Conservation (phyloP, 768 basidiomycete genomes). For the Thelephora aurantiotincta region DNA sequence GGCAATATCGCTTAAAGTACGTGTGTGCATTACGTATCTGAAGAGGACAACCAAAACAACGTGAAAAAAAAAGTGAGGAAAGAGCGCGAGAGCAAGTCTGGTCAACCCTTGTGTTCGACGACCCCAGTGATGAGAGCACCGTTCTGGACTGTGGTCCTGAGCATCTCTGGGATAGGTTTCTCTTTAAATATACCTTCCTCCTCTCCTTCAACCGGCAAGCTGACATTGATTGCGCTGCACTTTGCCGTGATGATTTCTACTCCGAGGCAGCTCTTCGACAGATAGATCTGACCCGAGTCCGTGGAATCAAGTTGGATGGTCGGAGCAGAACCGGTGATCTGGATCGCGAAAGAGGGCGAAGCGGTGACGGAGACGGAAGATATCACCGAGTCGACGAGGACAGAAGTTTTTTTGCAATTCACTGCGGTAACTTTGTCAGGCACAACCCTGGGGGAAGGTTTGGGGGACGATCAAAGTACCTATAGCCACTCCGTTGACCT, state of each 20-base stretch:
- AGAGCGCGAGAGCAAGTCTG: background rate
- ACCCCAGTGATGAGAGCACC: constrained; percentile 83
- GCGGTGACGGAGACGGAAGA: constrained; percentile 79
- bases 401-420: constrained; percentile 75
- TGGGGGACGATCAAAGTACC: constrained; percentile 28
- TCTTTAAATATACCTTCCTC: constrained; percentile 90
- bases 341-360: constrained; percentile 86
- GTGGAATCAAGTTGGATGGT: constrained; percentile 91
- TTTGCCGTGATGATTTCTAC: constrained; percentile 90
- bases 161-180: constrained; percentile 88
- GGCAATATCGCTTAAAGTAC: too few species aligned
- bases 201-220: constrained; percentile 71
- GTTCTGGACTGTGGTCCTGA: constrained; percentile 66
- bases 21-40: too few species aligned
- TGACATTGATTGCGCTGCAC: constrained; percentile 86
- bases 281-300: constrained; percentile 89
- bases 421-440: background rate
- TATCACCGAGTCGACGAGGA: constrained; percentile 88
- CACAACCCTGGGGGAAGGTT: background rate
- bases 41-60: too few species aligned
- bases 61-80: too few species aligned
- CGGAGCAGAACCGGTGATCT: constrained; percentile 81
- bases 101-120: constrained; percentile 68
- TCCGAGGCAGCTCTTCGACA: constrained; percentile 67
- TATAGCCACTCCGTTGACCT: constrained; percentile 87